Evolutionary conservation across 164 flowering plant species (phyloP).

Genomic region (Platanus orientalis): DNA sequence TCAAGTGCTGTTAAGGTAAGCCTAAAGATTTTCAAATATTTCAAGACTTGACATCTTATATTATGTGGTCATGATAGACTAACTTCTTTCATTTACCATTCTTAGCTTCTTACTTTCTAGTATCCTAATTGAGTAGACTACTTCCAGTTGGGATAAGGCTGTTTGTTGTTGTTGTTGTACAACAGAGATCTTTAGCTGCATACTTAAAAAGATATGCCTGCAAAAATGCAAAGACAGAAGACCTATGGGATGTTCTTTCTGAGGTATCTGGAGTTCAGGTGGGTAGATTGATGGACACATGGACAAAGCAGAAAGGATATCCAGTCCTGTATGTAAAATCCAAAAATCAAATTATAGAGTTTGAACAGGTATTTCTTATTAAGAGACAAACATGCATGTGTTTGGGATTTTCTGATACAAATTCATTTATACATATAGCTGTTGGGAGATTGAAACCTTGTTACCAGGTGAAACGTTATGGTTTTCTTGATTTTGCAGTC

Average conservation of each 20-base stretch:
- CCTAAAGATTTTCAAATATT: too few species aligned
- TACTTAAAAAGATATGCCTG: constrained; percentile 44
- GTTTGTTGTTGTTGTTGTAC: too few species aligned
- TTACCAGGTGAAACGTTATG: background rate
- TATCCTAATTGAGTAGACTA: too few species aligned
- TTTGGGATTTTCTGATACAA: background rate
- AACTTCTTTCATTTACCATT: too few species aligned
- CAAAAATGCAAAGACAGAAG: constrained; percentile 53
- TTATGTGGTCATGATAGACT: too few species aligned
- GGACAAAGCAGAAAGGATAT: background rate
- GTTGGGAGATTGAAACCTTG: background rate
- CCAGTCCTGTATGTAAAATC: background rate
- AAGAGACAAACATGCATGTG: background rate
- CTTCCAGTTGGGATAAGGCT: too few species aligned
- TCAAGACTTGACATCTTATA: too few species aligned
- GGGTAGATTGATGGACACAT: background rate
- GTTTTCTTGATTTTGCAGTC: too few species aligned
- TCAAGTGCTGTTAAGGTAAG: too few species aligned
- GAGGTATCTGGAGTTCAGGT: constrained; percentile 35
- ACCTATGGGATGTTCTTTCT: constrained; percentile 49
- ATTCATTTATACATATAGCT: background rate
- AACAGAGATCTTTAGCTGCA: constrained; percentile 47
- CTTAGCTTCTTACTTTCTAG: too few species aligned
- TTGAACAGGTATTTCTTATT: background rate
- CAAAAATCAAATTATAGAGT: background rate